Evolutionary conservation across 345 rosid genomes (phyloP).

Genomic region (Eutrema yunnanense): DNA sequence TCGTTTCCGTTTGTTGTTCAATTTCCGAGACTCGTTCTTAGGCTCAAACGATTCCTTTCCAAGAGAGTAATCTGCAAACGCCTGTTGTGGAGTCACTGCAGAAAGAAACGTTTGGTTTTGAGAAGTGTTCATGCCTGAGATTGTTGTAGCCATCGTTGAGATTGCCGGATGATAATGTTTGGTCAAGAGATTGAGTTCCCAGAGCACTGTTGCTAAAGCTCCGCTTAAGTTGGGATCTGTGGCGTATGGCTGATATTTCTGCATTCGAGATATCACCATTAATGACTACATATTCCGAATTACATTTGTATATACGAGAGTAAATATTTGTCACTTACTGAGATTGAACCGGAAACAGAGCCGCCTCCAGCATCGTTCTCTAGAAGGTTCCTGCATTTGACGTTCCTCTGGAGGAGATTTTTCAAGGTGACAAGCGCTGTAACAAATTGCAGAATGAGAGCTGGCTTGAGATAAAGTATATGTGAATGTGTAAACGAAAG

Average conservation of each 20-base stretch:
- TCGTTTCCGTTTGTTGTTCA: constrained; percentile 54
- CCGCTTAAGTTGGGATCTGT: constrained; percentile 85
- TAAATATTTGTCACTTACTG: constrained; percentile 41
- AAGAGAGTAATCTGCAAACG: constrained; percentile 54
- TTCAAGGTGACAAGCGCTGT: constrained; percentile 83
- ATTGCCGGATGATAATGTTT: constrained; percentile 78
- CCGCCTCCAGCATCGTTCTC: constrained; percentile 99
- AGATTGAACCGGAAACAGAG: constrained; percentile 81
- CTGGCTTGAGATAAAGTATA: background rate
- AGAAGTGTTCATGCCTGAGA: constrained; percentile 51
- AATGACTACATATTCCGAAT: background rate
- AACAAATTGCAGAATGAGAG: background rate
- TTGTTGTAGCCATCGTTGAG: constrained; percentile 48
- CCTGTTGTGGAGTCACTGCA: constrained; percentile 63
- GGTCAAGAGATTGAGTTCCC: constrained; percentile 83
- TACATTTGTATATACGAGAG: background rate
- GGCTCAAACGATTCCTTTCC: constrained; percentile 50
- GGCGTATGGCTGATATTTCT: constrained; percentile 86
- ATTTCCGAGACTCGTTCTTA: constrained; percentile 28
- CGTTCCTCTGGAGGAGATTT: constrained; percentile 74
- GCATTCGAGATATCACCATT: constrained; percentile 11
- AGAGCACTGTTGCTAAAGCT: constrained; percentile 86
- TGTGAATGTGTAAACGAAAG: background rate
- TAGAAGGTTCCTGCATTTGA: constrained; percentile 79
- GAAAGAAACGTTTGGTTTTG: constrained; percentile 56